These are phyloP conservation scores for Polymyxa betae DNA, from an alignment of 208 protist species.

Conservation along the genomic window DNA sequence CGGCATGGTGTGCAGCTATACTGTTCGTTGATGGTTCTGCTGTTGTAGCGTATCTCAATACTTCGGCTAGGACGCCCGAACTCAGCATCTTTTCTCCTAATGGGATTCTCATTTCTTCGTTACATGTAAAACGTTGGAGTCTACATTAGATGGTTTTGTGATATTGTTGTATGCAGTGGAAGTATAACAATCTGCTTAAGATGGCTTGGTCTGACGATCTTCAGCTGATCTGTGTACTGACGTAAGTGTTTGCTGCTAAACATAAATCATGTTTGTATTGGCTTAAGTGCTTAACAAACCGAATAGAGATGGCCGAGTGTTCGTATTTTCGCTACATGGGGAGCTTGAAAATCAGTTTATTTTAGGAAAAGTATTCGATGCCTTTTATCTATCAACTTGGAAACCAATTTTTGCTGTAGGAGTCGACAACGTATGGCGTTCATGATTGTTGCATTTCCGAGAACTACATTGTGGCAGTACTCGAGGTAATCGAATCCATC, in stretches of 20 bases:
- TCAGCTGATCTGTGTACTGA: neutral
- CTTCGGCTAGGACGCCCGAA: neutral
- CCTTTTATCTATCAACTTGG: neutral
- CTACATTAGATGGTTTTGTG: neutral
- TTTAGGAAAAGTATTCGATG: neutral
- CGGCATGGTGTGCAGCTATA: neutral
- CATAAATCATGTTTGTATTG: neutral
- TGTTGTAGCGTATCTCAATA: conserved; percentile 21
- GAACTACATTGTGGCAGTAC: conserved; percentile 2
- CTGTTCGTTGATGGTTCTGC: neutral
- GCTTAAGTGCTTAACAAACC: neutral
- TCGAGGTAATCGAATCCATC: neutral
- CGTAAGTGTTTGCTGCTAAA: neutral
- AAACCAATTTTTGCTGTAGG: conserved; percentile 7
- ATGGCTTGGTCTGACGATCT: conserved; percentile 25
- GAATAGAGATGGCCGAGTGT: conserved; percentile 11
- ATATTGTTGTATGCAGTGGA: neutral
- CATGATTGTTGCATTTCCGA: conserved; percentile 12
- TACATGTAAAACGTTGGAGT: neutral
- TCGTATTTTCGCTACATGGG: conserved; percentile 34
- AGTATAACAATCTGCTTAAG: conserved; percentile 23
- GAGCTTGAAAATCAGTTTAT: neutral
- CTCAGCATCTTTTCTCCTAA: neutral
- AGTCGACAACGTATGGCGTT: neutral
- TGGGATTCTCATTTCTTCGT: neutral